Evolutionary conservation across 331 rosid species (phyloP).

Genomic region (Cydonia oblonga): DNA sequence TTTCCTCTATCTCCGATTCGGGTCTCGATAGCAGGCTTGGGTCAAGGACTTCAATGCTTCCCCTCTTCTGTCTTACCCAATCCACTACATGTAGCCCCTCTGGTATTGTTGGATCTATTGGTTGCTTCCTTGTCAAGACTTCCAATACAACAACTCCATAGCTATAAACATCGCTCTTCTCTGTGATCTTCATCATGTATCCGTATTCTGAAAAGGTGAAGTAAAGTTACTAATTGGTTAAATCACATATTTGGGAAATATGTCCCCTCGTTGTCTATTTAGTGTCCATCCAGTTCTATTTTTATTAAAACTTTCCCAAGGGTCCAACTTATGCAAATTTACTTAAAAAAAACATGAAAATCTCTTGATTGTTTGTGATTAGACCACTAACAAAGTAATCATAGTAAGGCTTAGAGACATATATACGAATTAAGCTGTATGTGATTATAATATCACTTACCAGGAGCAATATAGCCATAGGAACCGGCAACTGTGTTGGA

Average conservation of each 20-base stretch:
- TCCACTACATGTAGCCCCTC: constrained; percentile 82
- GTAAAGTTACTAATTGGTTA: background rate
- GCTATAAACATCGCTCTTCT: constrained; percentile 88
- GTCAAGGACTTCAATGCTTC: constrained; percentile 60
- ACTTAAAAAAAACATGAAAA: no score
- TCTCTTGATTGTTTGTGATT: background rate
- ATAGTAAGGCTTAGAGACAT: background rate
- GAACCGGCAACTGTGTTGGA: constrained; percentile 93
- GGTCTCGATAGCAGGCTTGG: constrained; percentile 51
- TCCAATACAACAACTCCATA: constrained; percentile 76
- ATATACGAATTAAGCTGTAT: background rate
- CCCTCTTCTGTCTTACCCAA: constrained; percentile 74
- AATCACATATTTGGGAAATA: background rate
- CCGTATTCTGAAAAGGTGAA: constrained; percentile 63
- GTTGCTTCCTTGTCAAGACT: constrained; percentile 89
- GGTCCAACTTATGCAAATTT: background rate
- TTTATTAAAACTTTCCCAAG: background rate
- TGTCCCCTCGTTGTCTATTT: background rate
- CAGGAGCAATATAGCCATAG: constrained; percentile 97
- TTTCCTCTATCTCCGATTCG: constrained; percentile 73
- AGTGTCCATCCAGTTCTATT: background rate
- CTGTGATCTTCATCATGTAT: constrained; percentile 90
- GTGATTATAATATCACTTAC: constrained; percentile 25
- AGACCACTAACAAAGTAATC: background rate
- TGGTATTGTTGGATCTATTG: constrained; percentile 89